Base-by-base conservation (phyloP, 75 land plant species). In the Selaginella tamariscina region DNA sequence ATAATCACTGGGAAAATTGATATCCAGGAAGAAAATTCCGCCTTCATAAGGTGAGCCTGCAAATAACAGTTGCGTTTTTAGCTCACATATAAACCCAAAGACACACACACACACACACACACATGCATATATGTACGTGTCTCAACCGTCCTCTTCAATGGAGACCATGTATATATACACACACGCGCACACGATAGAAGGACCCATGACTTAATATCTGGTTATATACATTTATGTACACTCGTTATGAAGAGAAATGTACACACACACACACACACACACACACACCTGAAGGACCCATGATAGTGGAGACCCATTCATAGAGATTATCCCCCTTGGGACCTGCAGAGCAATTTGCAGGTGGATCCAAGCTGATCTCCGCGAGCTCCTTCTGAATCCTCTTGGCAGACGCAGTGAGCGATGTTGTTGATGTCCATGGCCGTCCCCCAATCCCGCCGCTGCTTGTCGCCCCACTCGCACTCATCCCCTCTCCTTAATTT, bases 261-360 rank as follows among this genome's bases (percentile, higher is more conserved):
- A 39, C n/a, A n/a, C n/a, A n/a, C n/a, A n/a, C 68, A 31, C n/a
- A 54, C n/a, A 21, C 28, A 20, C 0, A 54, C 15, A 27, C 57
- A 30, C 18, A 23, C 66, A 0, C 59, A 90, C 97, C 95, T 22
- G 75, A 70, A 70, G 98, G 91, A 22, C 96, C 98, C 32, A 85
- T 67, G 65, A 93, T 76, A 75, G 98, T 93, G 73, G 98, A 82
- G 65, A 86, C 70, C 98, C 98, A 89, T 33, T 93, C 81, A 79
- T 89, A 86, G 44, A 93, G 88, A 68, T 89, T 89, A 72, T 89
- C 90, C 29, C 98, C 95, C 65, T 86, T 89, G 60, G 98, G 98
- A 0, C 98, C 91, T 27, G 98, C 96, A 57, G 83, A 89, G 70
- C 87, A 93, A 65, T 85, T 82, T 9, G 72, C 18, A 31, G 91